Conservation (phyloP, 2,329 filamentous ascomycete species). For the Epichloe typhina region DNA sequence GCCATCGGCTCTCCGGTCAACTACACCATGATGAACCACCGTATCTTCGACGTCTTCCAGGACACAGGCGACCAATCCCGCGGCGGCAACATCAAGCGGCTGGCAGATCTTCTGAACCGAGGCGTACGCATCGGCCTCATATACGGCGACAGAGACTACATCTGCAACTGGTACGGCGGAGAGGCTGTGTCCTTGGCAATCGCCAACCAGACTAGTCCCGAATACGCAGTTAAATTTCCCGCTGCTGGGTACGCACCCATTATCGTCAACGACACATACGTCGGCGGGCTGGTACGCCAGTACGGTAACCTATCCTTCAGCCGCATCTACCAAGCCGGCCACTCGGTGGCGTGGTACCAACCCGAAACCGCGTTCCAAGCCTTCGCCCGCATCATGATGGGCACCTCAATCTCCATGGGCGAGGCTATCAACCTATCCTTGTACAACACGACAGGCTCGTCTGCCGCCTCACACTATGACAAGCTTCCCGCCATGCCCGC, state of each 20-base stretch:
- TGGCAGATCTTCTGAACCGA: slow-evolving; percentile 45
- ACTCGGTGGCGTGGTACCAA: slow-evolving; percentile 48
- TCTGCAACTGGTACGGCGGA: slow-evolving; percentile 60
- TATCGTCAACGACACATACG: slow-evolving; percentile 52
- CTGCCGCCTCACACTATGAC: slow-evolving; percentile 37
- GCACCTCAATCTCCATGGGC: slow-evolving; percentile 42
- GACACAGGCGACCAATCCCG: slow-evolving; percentile 49
- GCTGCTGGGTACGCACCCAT: slow-evolving; percentile 61
- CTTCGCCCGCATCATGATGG: slow-evolving; percentile 46
- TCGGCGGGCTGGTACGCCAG: slow-evolving; percentile 62
- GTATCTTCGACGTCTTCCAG: slow-evolving; percentile 33
- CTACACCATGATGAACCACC: slow-evolving; percentile 36
- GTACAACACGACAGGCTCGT: slow-evolving; percentile 45
- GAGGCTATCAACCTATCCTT: slow-evolving; percentile 33
- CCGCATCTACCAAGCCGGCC: slow-evolving; percentile 52
- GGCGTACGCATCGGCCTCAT: slow-evolving; percentile 59
- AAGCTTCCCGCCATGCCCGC: slow-evolving; percentile 32
- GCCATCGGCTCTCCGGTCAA: slow-evolving; percentile 51
- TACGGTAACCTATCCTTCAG: slow-evolving; percentile 62
- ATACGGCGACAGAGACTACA: slow-evolving; percentile 53
- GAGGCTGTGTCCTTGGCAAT: slow-evolving; percentile 56
- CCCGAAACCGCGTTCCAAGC: slow-evolving; percentile 45
- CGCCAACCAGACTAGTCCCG: slow-evolving; percentile 30
- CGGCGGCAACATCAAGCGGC: slow-evolving; percentile 42
- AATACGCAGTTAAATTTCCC: slow-evolving; percentile 43